These are phyloP conservation scores for Pseudocercospora ulei DNA, from an alignment of 2,329 filamentous ascomycete species.

Conservation along the genomic window DNA sequence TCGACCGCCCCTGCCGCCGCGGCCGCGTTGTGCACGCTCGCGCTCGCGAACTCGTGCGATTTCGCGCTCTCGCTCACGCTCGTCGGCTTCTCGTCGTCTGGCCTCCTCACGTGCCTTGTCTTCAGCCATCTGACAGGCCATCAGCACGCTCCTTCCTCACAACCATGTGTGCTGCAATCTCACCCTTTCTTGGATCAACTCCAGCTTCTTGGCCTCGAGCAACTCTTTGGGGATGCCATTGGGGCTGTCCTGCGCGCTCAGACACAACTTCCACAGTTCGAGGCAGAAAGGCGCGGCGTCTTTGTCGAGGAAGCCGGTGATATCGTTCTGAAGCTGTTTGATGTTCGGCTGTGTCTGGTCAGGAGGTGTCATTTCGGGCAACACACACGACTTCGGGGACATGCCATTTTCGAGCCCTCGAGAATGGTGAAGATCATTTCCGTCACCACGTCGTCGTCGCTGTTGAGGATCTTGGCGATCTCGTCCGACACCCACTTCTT, in stretches of 20 bases:
- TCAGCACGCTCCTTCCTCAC: conserved; percentile 19
- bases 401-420: conserved; percentile 66
- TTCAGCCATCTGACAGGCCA: conserved; percentile 57
- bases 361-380: background rate
- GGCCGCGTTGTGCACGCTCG: conserved; percentile 44
- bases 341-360: conserved; percentile 47
- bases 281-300: conserved; percentile 84
- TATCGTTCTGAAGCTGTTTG: conserved; percentile 85
- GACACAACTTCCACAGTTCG: conserved; percentile 80
- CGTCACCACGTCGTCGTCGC: conserved; percentile 90
- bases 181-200: conserved; percentile 92
- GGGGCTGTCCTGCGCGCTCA: conserved; percentile 79
- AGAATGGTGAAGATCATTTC: conserved; percentile 64
- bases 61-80: conserved; percentile 61
- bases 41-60: conserved; percentile 57
- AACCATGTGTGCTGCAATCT: conserved; percentile 2
- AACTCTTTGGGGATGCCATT: conserved; percentile 91
- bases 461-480: conserved; percentile 78
- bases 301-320: conserved; percentile 90
- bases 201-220: conserved; percentile 88
- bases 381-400: conserved; percentile 32
- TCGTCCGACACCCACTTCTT: conserved; percentile 97
- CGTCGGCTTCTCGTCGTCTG: conserved; percentile 59
- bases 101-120: conserved; percentile 70
- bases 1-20: conserved; percentile 41